Base-by-base conservation (phyloP, 192 early-diverging fungal species). In the Backusella mclennaniae region DNA sequence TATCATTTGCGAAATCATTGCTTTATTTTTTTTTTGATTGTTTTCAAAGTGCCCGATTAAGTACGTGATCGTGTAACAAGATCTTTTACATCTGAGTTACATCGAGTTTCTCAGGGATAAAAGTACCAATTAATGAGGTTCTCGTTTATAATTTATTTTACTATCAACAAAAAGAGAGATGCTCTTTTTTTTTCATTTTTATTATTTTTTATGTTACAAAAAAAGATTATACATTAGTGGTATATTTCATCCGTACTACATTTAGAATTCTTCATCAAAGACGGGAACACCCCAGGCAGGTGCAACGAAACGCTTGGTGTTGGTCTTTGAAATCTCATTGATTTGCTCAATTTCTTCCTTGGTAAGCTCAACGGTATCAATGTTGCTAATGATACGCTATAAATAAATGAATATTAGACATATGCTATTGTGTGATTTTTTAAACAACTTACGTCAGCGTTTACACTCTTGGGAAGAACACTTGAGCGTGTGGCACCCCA, bases 391-490 rank as follows among this genome's bases (percentile, higher is more conserved):
- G 69, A 96, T 89, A 19, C 95, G 88, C 7, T 82, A 33, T 35
- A 66, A 5, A 63, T 59, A 59, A 12, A 59, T 3, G 6, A 63
- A 29, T 9, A 3, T 23, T 29, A 26, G 23, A 29, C n/a, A 14
- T 33, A 8, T 14, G 46, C 4, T 39, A 53, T 46, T 29, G 35
- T 41, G 41, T 71, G 39, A 29, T 44, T 46, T 67, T 23, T 29
- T 9, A 19, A 35, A 41, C 35, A 52, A 81, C 70, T 66, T 77
- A 77, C 75, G 31, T 69, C 79, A 29, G 85, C 80, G 49, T 88
- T 92, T 56, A 88, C 91, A 12, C 91, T 92, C 87, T 96, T 96
- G 73, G 96, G 95, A 80, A 97, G 90, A 6, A 95, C 94, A 46
- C 90, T 91, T 1, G 93, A 91, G 59, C 96, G 92, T 74, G 91